Evolutionary conservation across 306 rosid genomes (phyloP).

Genomic region (Vigna trinervia): DNA sequence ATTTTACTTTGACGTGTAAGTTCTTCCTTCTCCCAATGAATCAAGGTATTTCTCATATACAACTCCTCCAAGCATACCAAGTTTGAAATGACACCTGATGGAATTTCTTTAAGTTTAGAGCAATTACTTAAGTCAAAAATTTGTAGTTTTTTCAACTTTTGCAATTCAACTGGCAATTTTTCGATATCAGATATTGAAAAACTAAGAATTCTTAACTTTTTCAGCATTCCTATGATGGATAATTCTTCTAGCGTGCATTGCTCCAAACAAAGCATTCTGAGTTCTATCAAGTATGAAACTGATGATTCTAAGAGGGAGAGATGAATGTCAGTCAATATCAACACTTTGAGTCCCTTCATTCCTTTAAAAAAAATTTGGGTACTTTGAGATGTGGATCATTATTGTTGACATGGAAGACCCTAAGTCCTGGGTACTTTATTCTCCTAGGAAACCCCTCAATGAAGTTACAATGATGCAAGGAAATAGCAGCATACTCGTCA

Average conservation of each 20-base stretch:
- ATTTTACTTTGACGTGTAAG: not conserved
- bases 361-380: not conserved
- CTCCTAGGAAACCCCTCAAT: not conserved
- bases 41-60: not conserved
- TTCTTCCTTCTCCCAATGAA: not conserved
- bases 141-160: not conserved
- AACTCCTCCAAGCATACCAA: not conserved
- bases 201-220: not conserved
- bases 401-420: not conserved
- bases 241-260: not conserved
- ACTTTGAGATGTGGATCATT: not conserved
- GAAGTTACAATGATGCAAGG: not conserved
- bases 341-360: not conserved
- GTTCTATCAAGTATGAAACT: not conserved
- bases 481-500: not conserved
- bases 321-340: not conserved
- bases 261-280: constrained; percentile 9
- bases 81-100: not conserved
- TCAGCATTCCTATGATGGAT: not conserved
- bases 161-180: not conserved
- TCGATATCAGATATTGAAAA: not conserved
- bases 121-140: not conserved
- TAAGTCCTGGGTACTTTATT: not conserved
- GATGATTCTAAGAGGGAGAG: not conserved
- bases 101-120: not conserved